phyloP scores from a whole-genome alignment of 306 rosid genomes.

The Carpinus viminea region DNA sequence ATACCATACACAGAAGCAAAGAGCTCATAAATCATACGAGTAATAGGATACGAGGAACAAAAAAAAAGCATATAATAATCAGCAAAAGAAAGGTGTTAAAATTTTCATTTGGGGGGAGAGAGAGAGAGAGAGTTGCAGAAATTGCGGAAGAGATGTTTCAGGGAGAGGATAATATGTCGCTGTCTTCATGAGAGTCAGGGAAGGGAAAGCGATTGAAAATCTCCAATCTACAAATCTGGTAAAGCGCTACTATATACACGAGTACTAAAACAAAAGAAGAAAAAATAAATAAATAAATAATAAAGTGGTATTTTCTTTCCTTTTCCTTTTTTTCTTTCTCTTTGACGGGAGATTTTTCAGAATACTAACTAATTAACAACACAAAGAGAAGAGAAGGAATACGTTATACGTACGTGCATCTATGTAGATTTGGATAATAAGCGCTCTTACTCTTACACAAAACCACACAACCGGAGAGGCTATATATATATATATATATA shows the following conservation, averaged over 20 bases:
- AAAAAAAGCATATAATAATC: not conserved
- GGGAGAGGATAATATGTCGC: constrained; percentile 50
- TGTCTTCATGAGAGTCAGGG: constrained; percentile 72
- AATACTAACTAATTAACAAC: not conserved
- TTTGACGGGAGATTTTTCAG: constrained; percentile 15
- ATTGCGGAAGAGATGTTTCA: constrained; percentile 45
- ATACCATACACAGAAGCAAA: not conserved
- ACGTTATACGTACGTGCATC: too few species aligned
- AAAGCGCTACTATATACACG: constrained; percentile 23
- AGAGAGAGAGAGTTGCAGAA: constrained; percentile 33
- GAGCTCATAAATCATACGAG: not conserved
- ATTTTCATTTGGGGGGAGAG: not conserved
- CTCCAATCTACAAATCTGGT: constrained; percentile 57
- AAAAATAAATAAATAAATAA: not conserved
- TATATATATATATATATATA: not conserved
- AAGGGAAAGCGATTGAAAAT: constrained; percentile 63
- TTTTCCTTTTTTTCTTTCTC: constrained; percentile 16
- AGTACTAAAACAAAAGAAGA: constrained; percentile 26
- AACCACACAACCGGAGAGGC: not conserved
- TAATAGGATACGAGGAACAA: not conserved
- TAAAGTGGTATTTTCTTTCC: not conserved
- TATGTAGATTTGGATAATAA: not conserved
- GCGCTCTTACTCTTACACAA: not conserved
- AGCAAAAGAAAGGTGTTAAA: not conserved
- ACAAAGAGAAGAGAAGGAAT: not conserved